Base-by-base conservation (phyloP, 2,329 filamentous ascomycete species). In the Paraconiothyrium sp. region DNA sequence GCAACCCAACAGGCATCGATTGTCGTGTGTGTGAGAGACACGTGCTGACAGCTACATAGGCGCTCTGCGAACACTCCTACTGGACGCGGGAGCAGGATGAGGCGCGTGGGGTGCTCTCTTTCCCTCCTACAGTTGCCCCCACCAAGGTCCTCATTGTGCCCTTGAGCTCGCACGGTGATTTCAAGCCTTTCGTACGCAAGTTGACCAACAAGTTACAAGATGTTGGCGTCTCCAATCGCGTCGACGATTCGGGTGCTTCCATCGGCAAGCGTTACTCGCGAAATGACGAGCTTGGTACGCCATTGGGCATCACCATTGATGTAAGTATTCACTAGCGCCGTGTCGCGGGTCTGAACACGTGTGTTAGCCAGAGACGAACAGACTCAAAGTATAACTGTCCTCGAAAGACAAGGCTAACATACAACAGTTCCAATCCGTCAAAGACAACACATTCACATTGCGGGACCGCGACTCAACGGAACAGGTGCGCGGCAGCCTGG, bases 251-350 rank as follows among this genome's bases (percentile, higher is more conserved):
- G 14, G 92, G 91, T 32, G 93, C 94, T 64, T 93, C 90, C 65
- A 98, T 98, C 71, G 94, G 94, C 78, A 97, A 97, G 85, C 91
- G 94, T 57, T 98, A 80, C 67, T 70, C 91, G 76, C 90, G 95
- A 73, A 97, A 97, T 78, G 94, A 98, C 79, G 94, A 98, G 83
- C 87, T 97, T 61, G 95, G 94, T 73, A 98, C 95, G 48, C 93
- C 94, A 8, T 90, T 97, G 67, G 94, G 93, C 76, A 90, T 98
- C 79, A 98, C 94, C 0, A 88, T 98, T 62, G 94, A 98, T 57
- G 67, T 69, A 46, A 66, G 65, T 66, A 50, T 52, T 50, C 34
- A n/a, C 50, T 24, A 4, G 10, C 8, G 13, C 20, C 20, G 6
- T 22, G n/a, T 24, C 20, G 10, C n/a, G 22, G 13, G 2, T 3